These are phyloP conservation scores for Tremella mesenterica DNA, from an alignment of 768 basidiomycete genomes.

Conservation along the genomic window DNA sequence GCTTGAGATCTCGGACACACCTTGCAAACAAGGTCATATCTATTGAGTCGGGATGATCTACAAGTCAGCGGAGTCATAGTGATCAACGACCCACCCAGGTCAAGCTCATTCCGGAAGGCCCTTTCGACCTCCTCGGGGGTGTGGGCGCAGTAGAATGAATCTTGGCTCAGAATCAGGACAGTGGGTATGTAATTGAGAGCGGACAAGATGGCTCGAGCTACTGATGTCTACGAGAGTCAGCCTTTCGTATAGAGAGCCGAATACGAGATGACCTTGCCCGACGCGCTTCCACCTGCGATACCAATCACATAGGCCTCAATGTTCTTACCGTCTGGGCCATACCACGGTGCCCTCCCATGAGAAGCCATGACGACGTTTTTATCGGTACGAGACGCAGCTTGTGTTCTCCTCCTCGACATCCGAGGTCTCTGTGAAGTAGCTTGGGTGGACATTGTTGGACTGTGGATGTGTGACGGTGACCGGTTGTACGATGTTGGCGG, in stretches of 20 bases:
- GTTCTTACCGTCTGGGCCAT: slow-evolving; percentile 43
- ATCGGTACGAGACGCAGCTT: not conserved
- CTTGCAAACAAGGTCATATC: slow-evolving; percentile 79
- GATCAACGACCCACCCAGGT: slow-evolving; percentile 18
- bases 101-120: slow-evolving; percentile 63
- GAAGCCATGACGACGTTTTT: slow-evolving; percentile 38
- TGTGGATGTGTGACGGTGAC: not conserved
- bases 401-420: not conserved
- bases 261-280: slow-evolving; percentile 43
- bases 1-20: slow-evolving; percentile 79
- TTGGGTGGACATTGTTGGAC: not conserved
- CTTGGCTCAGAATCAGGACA: slow-evolving; percentile 76
- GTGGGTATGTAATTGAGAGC: slow-evolving; percentile 45
- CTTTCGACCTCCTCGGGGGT: slow-evolving; percentile 66
- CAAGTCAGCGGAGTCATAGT: not conserved
- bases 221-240: slow-evolving; percentile 31
- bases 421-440: not conserved
- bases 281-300: slow-evolving; percentile 47
- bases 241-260: not conserved
- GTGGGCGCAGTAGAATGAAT: slow-evolving; percentile 86
- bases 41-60: slow-evolving; percentile 82
- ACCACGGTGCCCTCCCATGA: slow-evolving; percentile 45
- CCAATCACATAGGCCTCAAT: slow-evolving; percentile 47
- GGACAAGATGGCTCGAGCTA: slow-evolving; percentile 44
- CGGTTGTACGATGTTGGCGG: not conserved